phyloP scores from a whole-genome alignment of 2,329 filamentous ascomycete genomes.

The Coleophoma crateriformis region DNA sequence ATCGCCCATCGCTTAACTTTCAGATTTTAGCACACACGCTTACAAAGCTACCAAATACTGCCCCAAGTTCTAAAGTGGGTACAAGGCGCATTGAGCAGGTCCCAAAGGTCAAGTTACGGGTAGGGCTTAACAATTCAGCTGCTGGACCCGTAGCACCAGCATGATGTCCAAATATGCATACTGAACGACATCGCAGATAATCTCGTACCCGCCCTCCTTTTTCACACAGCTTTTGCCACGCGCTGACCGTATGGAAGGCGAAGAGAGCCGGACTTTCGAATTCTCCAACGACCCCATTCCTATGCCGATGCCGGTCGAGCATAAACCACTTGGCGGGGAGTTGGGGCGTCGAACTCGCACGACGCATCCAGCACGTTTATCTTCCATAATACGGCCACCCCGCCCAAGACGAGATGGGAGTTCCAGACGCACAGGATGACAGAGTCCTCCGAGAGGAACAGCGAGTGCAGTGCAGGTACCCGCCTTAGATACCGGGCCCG shows the following conservation, averaged over 20 bases:
- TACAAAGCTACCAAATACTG: too few species aligned
- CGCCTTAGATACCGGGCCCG: constrained; percentile 34
- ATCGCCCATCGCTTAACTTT: too few species aligned
- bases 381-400: constrained; percentile 56
- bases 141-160: too few species aligned
- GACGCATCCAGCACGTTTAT: constrained; percentile 66
- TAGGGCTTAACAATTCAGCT: too few species aligned
- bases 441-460: constrained; percentile 67
- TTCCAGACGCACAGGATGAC: constrained; percentile 71
- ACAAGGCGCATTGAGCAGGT: too few species aligned
- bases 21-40: too few species aligned
- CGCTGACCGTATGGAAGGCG: constrained; percentile 75
- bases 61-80: too few species aligned
- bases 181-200: too few species aligned
- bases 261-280: constrained; percentile 67
- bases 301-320: constrained; percentile 58
- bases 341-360: constrained; percentile 50
- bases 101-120: too few species aligned
- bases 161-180: constrained; percentile 53
- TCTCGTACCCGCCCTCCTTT: constrained; percentile 46
- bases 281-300: constrained; percentile 59
- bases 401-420: constrained; percentile 51
- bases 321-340: constrained; percentile 66
- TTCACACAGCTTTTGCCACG: constrained; percentile 56
- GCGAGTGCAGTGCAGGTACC: constrained; percentile 84